Evolutionary conservation across 768 basidiomycete genomes (phyloP), one percentile per base, ranked within the genome.

Genomic region (Suillus subluteus): DNA sequence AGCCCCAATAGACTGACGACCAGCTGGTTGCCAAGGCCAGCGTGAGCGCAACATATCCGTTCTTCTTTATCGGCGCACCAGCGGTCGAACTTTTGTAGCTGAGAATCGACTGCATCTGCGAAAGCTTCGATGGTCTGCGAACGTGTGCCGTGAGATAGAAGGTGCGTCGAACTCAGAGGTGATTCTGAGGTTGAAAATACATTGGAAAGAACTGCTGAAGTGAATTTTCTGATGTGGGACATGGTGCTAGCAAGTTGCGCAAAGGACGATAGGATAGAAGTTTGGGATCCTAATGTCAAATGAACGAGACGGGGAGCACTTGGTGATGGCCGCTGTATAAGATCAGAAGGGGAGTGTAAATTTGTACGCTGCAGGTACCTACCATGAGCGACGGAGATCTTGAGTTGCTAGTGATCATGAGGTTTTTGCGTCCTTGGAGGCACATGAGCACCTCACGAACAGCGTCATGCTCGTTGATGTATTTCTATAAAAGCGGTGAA

Each of bases 61-160:
- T 89, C 87, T 75, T 95, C 94, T 65, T 80, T 82, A 16, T 73
- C 74, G 1, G 92, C 87, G 73, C 92, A 94, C 91, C 92, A 95
- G 7, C 71, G 73, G 64, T 91, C 84, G 67, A 95, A 87, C 5
- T 68, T 68, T 26, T 81, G 83, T 4, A 93, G 78, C 64, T 91
- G 86, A 26, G 79, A 69, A 66, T 88, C 87, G 56, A 94, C 78
- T 0, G 91, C 92, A 64, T 94, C 91, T 1, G 90, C 86, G 73
- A 94, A 94, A 0, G 94, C 94, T 74, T 95, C 91, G n/a, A 92
- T 77, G 0, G 91, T 93, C 40, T 83, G 84, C 12, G 88, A 87
- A 12, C 70, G 56, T 65, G 67, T 67, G 59, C 55, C 70, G 40
- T 73, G 72, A 40, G 71, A 68, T 38, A 79, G 67, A 56, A 79